These are phyloP conservation scores for Vicia faba DNA, from an alignment of 306 rosid species.

Conservation along the genomic window DNA sequence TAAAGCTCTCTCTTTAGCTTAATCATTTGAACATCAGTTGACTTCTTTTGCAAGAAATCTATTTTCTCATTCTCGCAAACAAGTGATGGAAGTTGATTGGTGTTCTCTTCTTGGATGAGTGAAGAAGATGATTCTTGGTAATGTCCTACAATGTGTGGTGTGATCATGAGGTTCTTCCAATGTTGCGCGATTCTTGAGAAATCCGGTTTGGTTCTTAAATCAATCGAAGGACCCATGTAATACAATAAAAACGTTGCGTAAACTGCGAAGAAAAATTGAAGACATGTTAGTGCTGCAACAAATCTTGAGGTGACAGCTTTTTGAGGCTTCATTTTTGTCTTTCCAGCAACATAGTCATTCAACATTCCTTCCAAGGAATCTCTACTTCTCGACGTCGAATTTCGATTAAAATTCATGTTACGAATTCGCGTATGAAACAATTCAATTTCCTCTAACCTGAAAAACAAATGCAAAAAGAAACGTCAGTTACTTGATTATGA, in stretches of 20 bases:
- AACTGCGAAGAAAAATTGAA: slow-evolving; percentile 83
- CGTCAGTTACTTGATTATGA: too few species aligned
- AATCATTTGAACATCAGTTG: slow-evolving; percentile 77
- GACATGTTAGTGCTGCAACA: slow-evolving; percentile 77
- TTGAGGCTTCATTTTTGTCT: slow-evolving; percentile 52
- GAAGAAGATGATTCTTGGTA: slow-evolving; percentile 65
- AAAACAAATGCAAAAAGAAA: slow-evolving; percentile 19
- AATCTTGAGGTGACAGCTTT: slow-evolving; percentile 52
- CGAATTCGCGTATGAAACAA: neutral
- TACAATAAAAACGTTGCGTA: slow-evolving; percentile 87
- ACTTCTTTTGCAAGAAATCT: slow-evolving; percentile 90
- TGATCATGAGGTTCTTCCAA: slow-evolving; percentile 68
- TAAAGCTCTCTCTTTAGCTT: slow-evolving; percentile 78
- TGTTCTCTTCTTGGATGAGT: slow-evolving; percentile 44
- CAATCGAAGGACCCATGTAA: slow-evolving; percentile 85
- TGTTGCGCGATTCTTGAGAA: slow-evolving; percentile 74
- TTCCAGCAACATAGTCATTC: slow-evolving; percentile 73
- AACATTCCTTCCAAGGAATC: slow-evolving; percentile 89
- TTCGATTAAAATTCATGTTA: slow-evolving; percentile 56
- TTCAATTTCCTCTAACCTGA: slow-evolving; percentile 49
- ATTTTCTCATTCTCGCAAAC: slow-evolving; percentile 82
- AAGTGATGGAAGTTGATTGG: slow-evolving; percentile 44
- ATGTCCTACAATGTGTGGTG: slow-evolving; percentile 65
- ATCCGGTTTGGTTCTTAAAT: slow-evolving; percentile 71
- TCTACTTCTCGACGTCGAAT: slow-evolving; percentile 49